Base-by-base conservation (phyloP, 2,329 filamentous ascomycete species). In the Claviceps pazoutovae region DNA sequence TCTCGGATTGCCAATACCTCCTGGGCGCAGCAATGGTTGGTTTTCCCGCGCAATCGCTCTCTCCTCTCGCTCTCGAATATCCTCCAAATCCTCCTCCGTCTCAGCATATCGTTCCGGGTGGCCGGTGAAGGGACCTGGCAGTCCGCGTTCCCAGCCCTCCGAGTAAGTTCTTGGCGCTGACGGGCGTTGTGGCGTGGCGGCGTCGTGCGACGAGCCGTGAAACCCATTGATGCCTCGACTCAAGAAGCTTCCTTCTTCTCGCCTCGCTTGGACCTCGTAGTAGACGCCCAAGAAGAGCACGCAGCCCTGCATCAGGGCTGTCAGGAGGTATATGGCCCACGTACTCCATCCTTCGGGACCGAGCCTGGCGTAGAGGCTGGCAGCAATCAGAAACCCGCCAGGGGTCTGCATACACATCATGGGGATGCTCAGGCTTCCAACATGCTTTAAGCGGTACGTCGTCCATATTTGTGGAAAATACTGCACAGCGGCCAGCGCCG, bases 351-450 rank as follows among this genome's bases (percentile, higher is more conserved):
- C 91, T 37, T 78, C 81, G 61, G 74, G 75, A 0, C 93, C 93
- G 19, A 96, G 75, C 46, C 93, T 79, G 7, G 79, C 80, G 49
- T 84, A 88, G 44, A 98, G 71, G 64, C 89, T 96, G 13, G 78
- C 83, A 0, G 91, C 89, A 70, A 95, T 97, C 6, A 98, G 71
- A 59, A 95, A 83, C 54, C 88, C 89, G 0, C 93, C 93, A 0
- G 93, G 93, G 0, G 91, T 96, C 67, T 98, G 93, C 37, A 98
- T 95, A 64, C 86, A 86, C 90, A 98, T 97, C 85, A 96, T 97
- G 4, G 88, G 84, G 52, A 98, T 93, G 62, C 88, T 95, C 60
- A 98, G 71, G 65, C 89, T 95, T 51, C 89, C 89, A 2, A 95
- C 85, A 60, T 90, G 84, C 64, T 91, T 86, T 53, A 96, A 73